Conservation (phyloP, 192 early-diverging fungal genomes). For the Backusella luteola region DNA sequence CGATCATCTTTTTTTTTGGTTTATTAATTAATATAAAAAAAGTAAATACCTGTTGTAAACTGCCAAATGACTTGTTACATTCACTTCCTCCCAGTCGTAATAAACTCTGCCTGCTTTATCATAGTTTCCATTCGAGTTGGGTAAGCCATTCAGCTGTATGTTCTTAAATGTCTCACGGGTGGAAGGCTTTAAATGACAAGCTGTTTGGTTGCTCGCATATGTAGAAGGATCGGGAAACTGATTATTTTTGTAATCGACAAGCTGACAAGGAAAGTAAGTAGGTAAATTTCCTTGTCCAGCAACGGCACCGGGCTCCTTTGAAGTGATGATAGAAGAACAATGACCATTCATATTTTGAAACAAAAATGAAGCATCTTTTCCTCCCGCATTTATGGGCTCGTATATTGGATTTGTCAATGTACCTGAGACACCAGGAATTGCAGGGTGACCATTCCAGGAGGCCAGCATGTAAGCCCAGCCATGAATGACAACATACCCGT, state of each 20-base stretch:
- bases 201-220: conserved; percentile 24
- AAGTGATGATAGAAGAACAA: conserved; percentile 53
- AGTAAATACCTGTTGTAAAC: conserved; percentile 35
- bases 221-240: conserved; percentile 19
- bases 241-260: conserved; percentile 21
- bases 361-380: conserved; percentile 71
- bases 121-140: conserved; percentile 13
- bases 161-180: conserved; percentile 4
- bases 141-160: conserved; percentile 18
- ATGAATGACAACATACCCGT: conserved; percentile 53
- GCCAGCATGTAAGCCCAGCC: conserved; percentile 67
- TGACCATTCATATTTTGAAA: conserved; percentile 70
- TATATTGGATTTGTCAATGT: conserved; percentile 45
- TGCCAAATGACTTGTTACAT: conserved; percentile 22
- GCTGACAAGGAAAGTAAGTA: conserved; percentile 35
- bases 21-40: not conserved
- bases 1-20: not conserved
- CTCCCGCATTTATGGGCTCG: conserved; percentile 55
- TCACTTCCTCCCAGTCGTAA: conserved; percentile 35
- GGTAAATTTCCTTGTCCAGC: conserved; percentile 18
- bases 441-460: conserved; percentile 21
- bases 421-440: conserved; percentile 25
- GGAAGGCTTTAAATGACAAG: conserved; percentile 30
- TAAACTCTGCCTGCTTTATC: conserved; percentile 38
- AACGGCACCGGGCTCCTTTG: conserved; percentile 12